A percentile compares a stretch with the other conserved stretches of the same genome.
phyloP scores from a whole-genome alignment of 345 rosid genomes.

The Salix brachista region DNA sequence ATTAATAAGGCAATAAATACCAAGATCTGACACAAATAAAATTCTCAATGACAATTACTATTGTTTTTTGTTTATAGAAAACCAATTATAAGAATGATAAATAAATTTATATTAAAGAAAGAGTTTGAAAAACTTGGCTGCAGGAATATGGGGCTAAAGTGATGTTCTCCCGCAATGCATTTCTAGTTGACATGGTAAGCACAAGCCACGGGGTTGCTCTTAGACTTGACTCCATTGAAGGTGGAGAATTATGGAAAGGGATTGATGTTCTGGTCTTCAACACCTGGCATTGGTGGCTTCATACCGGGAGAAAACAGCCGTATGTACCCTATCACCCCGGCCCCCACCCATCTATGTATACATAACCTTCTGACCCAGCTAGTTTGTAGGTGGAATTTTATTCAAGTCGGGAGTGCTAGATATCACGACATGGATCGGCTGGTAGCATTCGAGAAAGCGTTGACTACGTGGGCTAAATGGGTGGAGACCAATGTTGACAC shows the following conservation, averaged over 20 bases:
- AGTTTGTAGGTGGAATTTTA: conserved; percentile 53
- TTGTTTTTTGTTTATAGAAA: no score
- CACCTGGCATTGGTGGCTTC: conserved; percentile 98
- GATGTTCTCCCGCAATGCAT: conserved; percentile 64
- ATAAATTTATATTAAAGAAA: no score
- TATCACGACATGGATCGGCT: conserved; percentile 52
- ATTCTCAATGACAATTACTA: no score
- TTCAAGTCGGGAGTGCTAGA: conserved; percentile 28
- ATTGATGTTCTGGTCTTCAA: conserved; percentile 60
- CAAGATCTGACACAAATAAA: no score
- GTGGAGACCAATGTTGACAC: conserved; percentile 41
- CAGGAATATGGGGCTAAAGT: conserved; percentile 45
- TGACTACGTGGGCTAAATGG: conserved; percentile 75
- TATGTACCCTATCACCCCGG: conserved; percentile 8
- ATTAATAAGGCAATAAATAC: no score
- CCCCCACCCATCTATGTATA: no score
- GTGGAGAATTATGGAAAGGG: conserved; percentile 49
- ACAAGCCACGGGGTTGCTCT: conserved; percentile 40
- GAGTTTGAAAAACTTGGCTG: background rate
- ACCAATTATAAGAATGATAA: no score
- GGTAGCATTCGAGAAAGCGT: conserved; percentile 55
- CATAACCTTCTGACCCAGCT: no score
- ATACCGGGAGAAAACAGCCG: conserved; percentile 70
- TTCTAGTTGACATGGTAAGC: conserved; percentile 55
- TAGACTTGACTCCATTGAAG: conserved; percentile 49